Evolutionary conservation across 2,329 filamentous ascomycete species (phyloP).

Genomic region (Calycina herbarum): DNA sequence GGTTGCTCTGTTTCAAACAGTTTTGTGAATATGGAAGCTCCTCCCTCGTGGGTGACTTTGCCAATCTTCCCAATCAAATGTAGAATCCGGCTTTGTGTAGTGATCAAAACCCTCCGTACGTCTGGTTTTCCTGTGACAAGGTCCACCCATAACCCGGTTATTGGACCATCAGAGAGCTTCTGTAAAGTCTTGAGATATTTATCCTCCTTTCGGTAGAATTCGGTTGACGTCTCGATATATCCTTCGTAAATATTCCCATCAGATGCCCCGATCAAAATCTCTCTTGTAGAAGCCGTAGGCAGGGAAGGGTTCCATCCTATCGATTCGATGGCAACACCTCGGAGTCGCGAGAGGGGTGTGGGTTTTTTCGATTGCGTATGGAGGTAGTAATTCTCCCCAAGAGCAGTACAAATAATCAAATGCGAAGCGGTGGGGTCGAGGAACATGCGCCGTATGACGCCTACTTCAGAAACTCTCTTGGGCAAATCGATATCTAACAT

Average conservation of each 20-base stretch:
- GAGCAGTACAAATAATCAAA: constrained; percentile 84
- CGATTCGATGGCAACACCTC: constrained; percentile 83
- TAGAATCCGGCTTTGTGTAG: constrained; percentile 74
- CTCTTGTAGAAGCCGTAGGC: constrained; percentile 89
- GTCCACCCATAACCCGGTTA: constrained; percentile 86
- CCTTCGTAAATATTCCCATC: constrained; percentile 95
- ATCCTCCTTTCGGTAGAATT: constrained; percentile 95
- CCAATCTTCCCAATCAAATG: constrained; percentile 80
- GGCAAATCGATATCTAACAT: constrained; percentile 87
- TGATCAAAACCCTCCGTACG: constrained; percentile 73
- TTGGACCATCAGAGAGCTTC: constrained; percentile 76
- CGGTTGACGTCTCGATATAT: constrained; percentile 89
- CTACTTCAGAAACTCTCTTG: constrained; percentile 86
- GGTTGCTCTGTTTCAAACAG: constrained; percentile 88
- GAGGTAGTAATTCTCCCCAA: constrained; percentile 96
- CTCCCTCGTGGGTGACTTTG: constrained; percentile 71
- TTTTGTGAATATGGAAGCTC: constrained; percentile 80
- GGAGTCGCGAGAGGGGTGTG: constrained; percentile 76
- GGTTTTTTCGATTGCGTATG: constrained; percentile 92
- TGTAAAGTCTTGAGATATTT: constrained; percentile 85
- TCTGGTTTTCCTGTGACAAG: constrained; percentile 66
- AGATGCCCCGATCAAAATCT: constrained; percentile 88
- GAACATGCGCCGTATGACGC: constrained; percentile 93
- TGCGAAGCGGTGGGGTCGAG: constrained; percentile 96
- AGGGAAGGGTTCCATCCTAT: constrained; percentile 93